phyloP scores from a whole-genome alignment of 2,329 filamentous ascomycete genomes.

The Hirsutella rhossiliensis region DNA sequence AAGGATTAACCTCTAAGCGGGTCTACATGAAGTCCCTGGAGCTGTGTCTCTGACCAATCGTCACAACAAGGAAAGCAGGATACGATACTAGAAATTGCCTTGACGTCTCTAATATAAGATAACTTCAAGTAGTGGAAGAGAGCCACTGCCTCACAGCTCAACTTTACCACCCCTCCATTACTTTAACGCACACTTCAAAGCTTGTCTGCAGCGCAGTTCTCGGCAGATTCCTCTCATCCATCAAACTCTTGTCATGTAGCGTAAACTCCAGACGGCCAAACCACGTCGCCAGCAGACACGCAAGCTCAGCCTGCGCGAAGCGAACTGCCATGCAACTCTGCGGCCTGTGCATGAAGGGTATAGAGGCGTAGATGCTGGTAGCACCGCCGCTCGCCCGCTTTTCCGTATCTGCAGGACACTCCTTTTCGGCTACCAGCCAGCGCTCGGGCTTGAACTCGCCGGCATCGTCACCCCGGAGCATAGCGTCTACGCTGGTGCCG shows the following conservation, averaged over 20 bases:
- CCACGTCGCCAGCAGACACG: conserved; percentile 65
- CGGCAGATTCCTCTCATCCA: conserved; percentile 50
- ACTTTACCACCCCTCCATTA: background rate
- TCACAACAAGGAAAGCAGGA: too few relatives aligned
- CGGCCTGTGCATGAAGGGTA: conserved; percentile 61
- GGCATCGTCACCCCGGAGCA: conserved; percentile 23
- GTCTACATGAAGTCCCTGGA: too few relatives aligned
- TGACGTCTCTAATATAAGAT: too few relatives aligned
- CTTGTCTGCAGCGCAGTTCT: background rate
- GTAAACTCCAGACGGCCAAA: conserved; percentile 60
- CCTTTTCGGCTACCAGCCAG: conserved; percentile 15
- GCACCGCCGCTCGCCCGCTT: conserved; percentile 8
- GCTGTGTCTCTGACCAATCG: too few relatives aligned
- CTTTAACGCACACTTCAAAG: background rate
- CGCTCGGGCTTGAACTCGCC: conserved; percentile 23
- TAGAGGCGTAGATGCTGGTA: conserved; percentile 50
- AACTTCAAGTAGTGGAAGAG: too few relatives aligned
- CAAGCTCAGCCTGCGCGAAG: conserved; percentile 76
- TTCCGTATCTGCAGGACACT: conserved; percentile 5
- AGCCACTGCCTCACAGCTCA: too few relatives aligned
- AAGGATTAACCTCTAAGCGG: too few relatives aligned
- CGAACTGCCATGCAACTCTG: conserved; percentile 19
- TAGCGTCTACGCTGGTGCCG: conserved; percentile 16
- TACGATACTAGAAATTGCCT: too few relatives aligned
- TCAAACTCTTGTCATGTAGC: conserved; percentile 42